These are phyloP conservation scores for Colletotrichum camelliae DNA, from an alignment of 2,329 filamentous ascomycete genomes.

Conservation along the genomic window DNA sequence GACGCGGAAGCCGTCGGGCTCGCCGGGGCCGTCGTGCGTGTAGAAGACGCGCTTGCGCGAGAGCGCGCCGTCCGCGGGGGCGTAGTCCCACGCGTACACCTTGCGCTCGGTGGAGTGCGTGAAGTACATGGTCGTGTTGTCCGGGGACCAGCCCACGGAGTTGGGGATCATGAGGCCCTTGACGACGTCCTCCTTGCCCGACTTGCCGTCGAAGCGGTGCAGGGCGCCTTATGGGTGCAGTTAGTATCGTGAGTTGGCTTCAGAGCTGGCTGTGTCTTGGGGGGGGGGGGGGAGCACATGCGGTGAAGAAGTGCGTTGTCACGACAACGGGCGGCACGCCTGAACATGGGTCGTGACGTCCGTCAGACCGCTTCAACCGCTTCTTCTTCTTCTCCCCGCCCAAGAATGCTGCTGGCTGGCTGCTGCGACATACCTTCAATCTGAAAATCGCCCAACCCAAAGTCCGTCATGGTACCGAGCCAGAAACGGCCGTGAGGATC, in stretches of 20 bases:
- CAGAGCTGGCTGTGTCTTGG: background rate
- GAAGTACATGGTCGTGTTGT: conserved; percentile 79
- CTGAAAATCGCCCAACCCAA: conserved; percentile 60
- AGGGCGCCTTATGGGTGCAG: conserved; percentile 64
- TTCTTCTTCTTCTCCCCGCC: background rate
- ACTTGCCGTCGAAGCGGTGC: conserved; percentile 71
- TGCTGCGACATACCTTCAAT: conserved; percentile 55
- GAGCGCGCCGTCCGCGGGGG: conserved; percentile 65
- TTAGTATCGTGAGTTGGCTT: background rate
- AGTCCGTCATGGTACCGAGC: conserved; percentile 87
- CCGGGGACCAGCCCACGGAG: conserved; percentile 79
- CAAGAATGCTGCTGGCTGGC: background rate
- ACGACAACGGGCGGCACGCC: background rate
- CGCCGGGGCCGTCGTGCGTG: conserved; percentile 66
- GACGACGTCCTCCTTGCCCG: conserved; percentile 64
- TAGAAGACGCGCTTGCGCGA: conserved; percentile 77
- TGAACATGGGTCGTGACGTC: background rate
- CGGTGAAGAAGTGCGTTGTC: background rate
- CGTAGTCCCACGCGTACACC: conserved; percentile 79
- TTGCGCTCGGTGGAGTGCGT: conserved; percentile 76
- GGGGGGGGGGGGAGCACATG: background rate
- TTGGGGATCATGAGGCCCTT: conserved; percentile 80
- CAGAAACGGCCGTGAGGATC: conserved; percentile 84
- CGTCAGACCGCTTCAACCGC: background rate
- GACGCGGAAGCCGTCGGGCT: conserved; percentile 85